phyloP scores from a whole-genome alignment of 371 early-diverging fungal genomes.

The Mucor irregularis region DNA sequence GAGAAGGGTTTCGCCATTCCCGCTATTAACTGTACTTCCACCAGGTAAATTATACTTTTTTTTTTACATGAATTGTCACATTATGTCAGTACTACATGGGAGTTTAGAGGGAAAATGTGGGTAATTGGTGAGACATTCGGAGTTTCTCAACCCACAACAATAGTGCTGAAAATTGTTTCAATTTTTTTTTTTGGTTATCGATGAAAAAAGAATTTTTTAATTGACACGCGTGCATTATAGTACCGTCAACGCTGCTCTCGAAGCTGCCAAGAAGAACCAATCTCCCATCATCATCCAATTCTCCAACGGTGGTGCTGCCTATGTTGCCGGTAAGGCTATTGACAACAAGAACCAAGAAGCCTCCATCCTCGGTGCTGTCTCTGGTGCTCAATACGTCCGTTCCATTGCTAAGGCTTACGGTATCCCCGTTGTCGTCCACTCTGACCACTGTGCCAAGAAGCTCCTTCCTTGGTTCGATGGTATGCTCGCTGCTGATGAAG shows the following conservation, averaged over 20 bases:
- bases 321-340: conserved; percentile 88
- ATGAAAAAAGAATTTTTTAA: background rate
- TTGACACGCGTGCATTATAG: conserved; percentile 24
- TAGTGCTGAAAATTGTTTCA: too few species aligned
- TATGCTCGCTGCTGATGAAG: conserved; percentile 90
- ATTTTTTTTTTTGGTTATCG: background rate
- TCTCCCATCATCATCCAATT: conserved; percentile 91
- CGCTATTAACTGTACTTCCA: conserved; percentile 92
- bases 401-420: conserved; percentile 86
- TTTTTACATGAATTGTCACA: conserved; percentile 4
- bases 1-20: conserved; percentile 89
- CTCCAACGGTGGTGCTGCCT: conserved; percentile 90
- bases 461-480: conserved; percentile 93
- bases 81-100: background rate
- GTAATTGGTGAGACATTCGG: conserved; percentile 6
- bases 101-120: background rate
- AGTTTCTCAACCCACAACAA: background rate
- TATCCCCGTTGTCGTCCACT: conserved; percentile 86
- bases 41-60: conserved; percentile 45
- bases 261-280: conserved; percentile 88
- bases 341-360: conserved; percentile 86
- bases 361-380: conserved; percentile 83
- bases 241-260: conserved; percentile 87
- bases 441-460: conserved; percentile 95
- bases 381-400: conserved; percentile 89